phyloP scores from a whole-genome alignment of 2,329 filamentous ascomycete genomes.

The Metarhizium brunneum region DNA sequence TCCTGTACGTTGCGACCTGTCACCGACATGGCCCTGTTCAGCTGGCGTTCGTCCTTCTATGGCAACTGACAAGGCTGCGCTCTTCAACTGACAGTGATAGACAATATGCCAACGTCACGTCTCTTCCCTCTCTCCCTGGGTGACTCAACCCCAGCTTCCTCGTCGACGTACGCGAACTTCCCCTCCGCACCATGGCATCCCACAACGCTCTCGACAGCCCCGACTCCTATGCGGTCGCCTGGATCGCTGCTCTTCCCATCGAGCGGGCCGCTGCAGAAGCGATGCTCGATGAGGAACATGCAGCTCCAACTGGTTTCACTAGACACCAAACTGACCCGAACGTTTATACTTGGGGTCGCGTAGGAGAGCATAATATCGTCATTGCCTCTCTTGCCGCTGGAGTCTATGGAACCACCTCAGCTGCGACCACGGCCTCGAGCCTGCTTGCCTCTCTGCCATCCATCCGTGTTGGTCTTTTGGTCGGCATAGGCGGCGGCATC shows the following conservation, averaged over 20 bases:
- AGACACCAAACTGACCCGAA: constrained; percentile 9
- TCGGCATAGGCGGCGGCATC: constrained; percentile 11
- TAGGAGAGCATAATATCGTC: constrained; percentile 14
- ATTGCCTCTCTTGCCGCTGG: constrained; percentile 10
- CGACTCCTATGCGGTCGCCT: constrained; percentile 11
- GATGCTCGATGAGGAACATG: constrained; percentile 11
- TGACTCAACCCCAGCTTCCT: not conserved
- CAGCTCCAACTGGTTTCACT: not conserved
- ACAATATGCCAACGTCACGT: no score
- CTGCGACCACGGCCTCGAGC: constrained; percentile 7
- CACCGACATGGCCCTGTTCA: no score
- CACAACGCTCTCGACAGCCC: constrained; percentile 1
- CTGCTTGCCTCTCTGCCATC: constrained; percentile 8
- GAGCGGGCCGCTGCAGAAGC: constrained; percentile 11
- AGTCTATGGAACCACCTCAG: constrained; percentile 4
- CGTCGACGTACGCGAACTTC: not conserved
- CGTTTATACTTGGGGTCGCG: constrained; percentile 11
- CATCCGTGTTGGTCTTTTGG: constrained; percentile 8
- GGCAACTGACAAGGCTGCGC: no score
- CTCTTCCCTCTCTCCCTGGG: not conserved
- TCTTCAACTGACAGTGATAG: no score
- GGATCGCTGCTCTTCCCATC: constrained; percentile 10
- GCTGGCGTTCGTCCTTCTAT: no score
- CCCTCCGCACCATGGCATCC: constrained; percentile 1
- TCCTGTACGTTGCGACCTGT: no score